These are phyloP conservation scores for Sisymbrium irio DNA, from an alignment of 345 rosid species.

Conservation along the genomic window DNA sequence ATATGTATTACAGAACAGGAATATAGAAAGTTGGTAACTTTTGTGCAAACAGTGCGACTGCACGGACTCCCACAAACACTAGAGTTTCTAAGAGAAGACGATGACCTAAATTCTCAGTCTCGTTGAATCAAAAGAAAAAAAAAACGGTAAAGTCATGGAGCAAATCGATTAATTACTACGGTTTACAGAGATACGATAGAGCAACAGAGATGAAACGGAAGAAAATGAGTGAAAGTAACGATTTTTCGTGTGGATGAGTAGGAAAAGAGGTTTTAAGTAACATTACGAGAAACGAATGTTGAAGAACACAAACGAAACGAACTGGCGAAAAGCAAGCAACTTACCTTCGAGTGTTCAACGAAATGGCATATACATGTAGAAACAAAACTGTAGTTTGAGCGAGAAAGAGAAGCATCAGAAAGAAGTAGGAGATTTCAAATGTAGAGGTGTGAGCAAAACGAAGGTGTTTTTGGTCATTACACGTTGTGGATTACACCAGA, in stretches of 20 bases:
- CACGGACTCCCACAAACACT: neutral
- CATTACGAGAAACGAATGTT: too few relatives aligned
- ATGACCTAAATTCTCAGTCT: neutral
- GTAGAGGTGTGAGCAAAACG: neutral
- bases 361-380: neutral
- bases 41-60: neutral
- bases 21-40: neutral
- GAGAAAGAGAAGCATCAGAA: neutral
- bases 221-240: neutral
- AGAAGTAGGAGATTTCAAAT: neutral
- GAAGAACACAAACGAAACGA: too few relatives aligned
- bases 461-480: neutral
- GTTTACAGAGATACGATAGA: too few relatives aligned
- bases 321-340: too few relatives aligned
- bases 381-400: neutral
- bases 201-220: neutral
- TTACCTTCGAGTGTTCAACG: too few relatives aligned
- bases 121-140: neutral
- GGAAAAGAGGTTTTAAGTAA: too few relatives aligned
- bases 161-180: neutral
- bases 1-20: neutral
- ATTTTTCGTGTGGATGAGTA: too few relatives aligned
- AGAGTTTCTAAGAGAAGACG: conserved; percentile 4
- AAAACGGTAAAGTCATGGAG: too few relatives aligned
- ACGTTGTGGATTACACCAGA: neutral